Evolutionary conservation across 805 yeast species (phyloP).

Genomic region (Yamadazyma philogaea): DNA sequence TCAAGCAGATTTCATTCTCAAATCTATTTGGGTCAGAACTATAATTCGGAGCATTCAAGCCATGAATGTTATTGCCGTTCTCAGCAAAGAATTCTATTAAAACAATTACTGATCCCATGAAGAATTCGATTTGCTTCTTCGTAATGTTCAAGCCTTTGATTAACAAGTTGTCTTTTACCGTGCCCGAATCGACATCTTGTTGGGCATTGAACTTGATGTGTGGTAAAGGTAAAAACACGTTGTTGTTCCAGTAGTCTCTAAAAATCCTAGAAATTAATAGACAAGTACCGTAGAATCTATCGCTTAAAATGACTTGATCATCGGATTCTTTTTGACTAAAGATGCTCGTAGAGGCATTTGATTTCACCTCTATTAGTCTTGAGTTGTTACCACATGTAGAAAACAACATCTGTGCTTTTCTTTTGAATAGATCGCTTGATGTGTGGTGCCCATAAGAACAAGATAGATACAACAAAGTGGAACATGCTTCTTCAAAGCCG

Average conservation of each 20-base stretch:
- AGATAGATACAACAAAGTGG: constrained; percentile 80
- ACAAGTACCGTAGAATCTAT: constrained; percentile 86
- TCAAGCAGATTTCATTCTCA: constrained; percentile 66
- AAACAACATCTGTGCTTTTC: constrained; percentile 49
- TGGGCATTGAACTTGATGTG: constrained; percentile 34
- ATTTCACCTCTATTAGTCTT: constrained; percentile 24
- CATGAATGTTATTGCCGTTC: constrained; percentile 60
- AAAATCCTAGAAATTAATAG: constrained; percentile 74
- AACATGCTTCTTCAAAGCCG: constrained; percentile 87
- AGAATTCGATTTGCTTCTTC: constrained; percentile 59
- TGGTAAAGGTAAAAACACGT: constrained; percentile 55
- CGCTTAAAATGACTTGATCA: constrained; percentile 83
- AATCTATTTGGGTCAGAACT: constrained; percentile 47
- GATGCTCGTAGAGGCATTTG: constrained; percentile 7
- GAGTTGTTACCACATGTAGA: constrained; percentile 55
- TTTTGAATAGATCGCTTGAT: constrained; percentile 46
- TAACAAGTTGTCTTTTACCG: constrained; percentile 41
- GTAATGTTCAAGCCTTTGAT: constrained; percentile 44
- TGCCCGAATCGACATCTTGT: constrained; percentile 39
- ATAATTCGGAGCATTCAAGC: constrained; percentile 55
- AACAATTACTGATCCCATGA: constrained; percentile 66
- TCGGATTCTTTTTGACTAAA: constrained; percentile 28
- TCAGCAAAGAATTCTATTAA: constrained; percentile 67
- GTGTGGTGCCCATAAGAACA: constrained; percentile 60
- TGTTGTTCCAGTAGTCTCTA: constrained; percentile 73